phyloP scores from a whole-genome alignment of 345 rosid species.

The Aquilaria malaccensis region DNA sequence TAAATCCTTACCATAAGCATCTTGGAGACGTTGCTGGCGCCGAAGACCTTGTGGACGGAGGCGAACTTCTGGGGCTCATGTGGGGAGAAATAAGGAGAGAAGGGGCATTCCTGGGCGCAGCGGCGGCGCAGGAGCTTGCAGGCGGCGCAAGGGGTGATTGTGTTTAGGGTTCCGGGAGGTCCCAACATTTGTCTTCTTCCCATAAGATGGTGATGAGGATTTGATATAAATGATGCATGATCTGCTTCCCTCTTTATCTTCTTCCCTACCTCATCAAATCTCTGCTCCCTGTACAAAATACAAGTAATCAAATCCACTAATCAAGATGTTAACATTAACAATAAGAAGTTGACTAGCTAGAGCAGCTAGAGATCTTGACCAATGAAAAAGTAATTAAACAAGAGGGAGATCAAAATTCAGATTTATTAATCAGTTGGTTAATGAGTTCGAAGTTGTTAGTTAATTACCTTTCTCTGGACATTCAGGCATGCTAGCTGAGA shows the following conservation, averaged over 20 bases:
- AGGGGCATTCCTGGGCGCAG: constrained; percentile 96
- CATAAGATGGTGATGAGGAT: constrained; percentile 18
- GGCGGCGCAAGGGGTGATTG: constrained; percentile 95
- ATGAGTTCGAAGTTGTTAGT: background rate
- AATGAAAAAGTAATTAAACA: constrained; percentile 5
- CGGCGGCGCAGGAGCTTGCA: constrained; percentile 89
- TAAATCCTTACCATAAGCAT: constrained; percentile 56
- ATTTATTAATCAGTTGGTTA: background rate
- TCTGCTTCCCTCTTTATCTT: constrained; percentile 78
- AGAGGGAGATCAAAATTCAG: constrained; percentile 2
- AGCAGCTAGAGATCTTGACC: background rate
- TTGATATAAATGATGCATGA: constrained; percentile 22
- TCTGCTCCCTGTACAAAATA: constrained; percentile 41
- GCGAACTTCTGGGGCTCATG: constrained; percentile 95
- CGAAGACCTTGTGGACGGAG: constrained; percentile 90
- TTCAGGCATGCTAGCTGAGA: constrained; percentile 69
- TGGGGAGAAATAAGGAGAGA: constrained; percentile 94
- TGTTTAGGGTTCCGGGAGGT: constrained; percentile 77
- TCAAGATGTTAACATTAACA: background rate
- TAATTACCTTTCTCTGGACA: constrained; percentile 91
- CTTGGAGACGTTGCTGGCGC: constrained; percentile 98
- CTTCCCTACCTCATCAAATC: constrained; percentile 78
- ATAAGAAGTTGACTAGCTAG: background rate
- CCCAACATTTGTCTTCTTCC: constrained; percentile 81
- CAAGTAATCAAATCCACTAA: background rate